A percentile compares a stretch with the other conserved stretches of the same genome.
phyloP scores from a whole-genome alignment of 805 yeast genomes.

The Candida incommunis region DNA sequence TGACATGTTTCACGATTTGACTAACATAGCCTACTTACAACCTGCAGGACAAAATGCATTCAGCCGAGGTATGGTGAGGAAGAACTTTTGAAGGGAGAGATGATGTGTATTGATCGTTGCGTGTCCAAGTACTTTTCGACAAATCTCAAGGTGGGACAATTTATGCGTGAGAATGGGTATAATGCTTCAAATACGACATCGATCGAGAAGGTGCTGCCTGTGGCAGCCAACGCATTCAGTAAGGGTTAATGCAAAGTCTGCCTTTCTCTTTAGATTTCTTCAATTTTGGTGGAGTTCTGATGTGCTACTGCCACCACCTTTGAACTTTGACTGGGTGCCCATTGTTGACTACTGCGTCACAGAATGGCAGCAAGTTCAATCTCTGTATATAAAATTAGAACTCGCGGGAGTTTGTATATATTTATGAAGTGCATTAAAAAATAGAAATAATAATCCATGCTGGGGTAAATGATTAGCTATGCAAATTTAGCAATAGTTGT shows the following conservation, averaged over 20 bases:
- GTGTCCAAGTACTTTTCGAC: slow-evolving; percentile 64
- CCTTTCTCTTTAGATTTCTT: no score
- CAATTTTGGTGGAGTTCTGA: no score
- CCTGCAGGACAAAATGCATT: slow-evolving; percentile 67
- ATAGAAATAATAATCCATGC: slow-evolving; percentile 2
- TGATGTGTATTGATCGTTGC: slow-evolving; percentile 73
- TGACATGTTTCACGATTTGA: not conserved
- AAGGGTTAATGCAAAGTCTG: not conserved
- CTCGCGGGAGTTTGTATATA: not conserved
- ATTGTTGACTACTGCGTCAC: no score
- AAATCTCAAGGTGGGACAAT: slow-evolving; percentile 40
- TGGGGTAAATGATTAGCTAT: no score
- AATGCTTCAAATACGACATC: not conserved
- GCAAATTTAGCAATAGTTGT: no score
- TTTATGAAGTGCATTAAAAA: slow-evolving; percentile 2
- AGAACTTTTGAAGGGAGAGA: slow-evolving; percentile 76
- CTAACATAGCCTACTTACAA: slow-evolving; percentile 32
- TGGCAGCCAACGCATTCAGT: not conserved
- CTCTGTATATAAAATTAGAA: not conserved
- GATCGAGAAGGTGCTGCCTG: not conserved
- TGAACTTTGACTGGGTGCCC: no score
- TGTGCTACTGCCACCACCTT: no score
- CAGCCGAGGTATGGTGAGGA: slow-evolving; percentile 75
- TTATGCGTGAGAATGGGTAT: slow-evolving; percentile 1
- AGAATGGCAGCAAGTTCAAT: not conserved